Evolutionary conservation across 306 rosid species (phyloP), one percentile per base, ranked within the genome.

Genomic region (Arachis hypogaea): DNA sequence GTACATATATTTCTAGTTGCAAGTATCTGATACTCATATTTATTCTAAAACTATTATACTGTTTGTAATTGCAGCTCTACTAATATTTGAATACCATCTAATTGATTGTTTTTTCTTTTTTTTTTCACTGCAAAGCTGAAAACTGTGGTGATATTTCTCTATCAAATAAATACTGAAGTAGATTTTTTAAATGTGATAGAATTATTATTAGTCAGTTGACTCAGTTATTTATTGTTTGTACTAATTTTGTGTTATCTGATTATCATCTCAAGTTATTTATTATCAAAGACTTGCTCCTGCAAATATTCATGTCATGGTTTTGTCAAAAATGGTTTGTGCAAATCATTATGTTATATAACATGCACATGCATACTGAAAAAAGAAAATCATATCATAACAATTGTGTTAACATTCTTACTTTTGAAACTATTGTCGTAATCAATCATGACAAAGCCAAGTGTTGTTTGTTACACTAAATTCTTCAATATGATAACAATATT

Each of bases 1-100:
- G 87, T 78, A 60, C 69, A 82, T 78, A 50, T 65, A 50, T 66
- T 76, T 69, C 83, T 59, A 30, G 57, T 69, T 80, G 77, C 75
- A 41, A 40, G 82, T 54, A 69, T 66, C 29, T 74, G 29, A 45
- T 73, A 5, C 42, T 59, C 41, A 66, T 65, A 41, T 58, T 66
- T 41, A 38, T 65, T 62, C 69, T 51, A 36, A 62, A 64, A 52
- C 65, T 51, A 28, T 79, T 67, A 5, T 54, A 42, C 59, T 68
- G 77, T 49, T 71, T 73, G 63, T 76, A 61, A 9, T 16, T 42
- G 28, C 6, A 7, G 46, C 63, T 50, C 36, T n/a, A 49, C 9
- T 11, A 44, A 42, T 58, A 66, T 59, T 11, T 79, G 18, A 68
- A 28, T 29, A 36, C 44, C 33, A 11, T 29, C 61, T 68, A 30